A percentile compares a stretch with the other conserved stretches of the same genome.
Conservation (phyloP, 768 basidiomycete genomes). For the Serendipita vermifera region DNA sequence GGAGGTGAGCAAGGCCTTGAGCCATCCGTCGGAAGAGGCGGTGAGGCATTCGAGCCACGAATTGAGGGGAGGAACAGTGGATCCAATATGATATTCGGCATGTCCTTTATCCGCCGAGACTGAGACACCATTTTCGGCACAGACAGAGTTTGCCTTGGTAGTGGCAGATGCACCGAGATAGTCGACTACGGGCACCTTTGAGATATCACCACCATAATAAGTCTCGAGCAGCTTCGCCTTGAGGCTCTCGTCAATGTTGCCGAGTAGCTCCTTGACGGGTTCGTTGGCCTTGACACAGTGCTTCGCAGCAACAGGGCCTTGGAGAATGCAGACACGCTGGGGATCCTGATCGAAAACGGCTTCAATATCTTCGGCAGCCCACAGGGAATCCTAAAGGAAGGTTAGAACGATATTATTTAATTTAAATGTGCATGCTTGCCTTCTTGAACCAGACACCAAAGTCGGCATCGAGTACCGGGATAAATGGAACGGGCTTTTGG, state of each 20-base stretch:
- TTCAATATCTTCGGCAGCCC: constrained; percentile 96
- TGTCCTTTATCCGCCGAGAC: constrained; percentile 38
- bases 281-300: constrained; percentile 81
- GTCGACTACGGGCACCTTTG: constrained; percentile 64
- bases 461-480: constrained; percentile 81
- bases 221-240: constrained; percentile 65
- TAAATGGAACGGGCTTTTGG: constrained; percentile 97
- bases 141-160: neutral
- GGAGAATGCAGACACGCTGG: constrained; percentile 92
- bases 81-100: constrained; percentile 31
- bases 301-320: constrained; percentile 91
- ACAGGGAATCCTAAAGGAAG: constrained; percentile 68
- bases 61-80: constrained; percentile 40
- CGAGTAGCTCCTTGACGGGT: constrained; percentile 84
- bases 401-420: neutral
- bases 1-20: constrained; percentile 70
- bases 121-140: constrained; percentile 12
- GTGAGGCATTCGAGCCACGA: constrained; percentile 79
- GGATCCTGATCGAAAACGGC: constrained; percentile 99
- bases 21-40: constrained; percentile 73
- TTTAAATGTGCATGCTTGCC: constrained; percentile 31
- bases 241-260: constrained; percentile 69
- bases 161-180: constrained; percentile 50
- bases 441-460: constrained; percentile 99
- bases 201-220: constrained; percentile 63